These are phyloP conservation scores for Phyllosticta citriasiana DNA, from an alignment of 2,329 filamentous ascomycete species.

Conservation along the genomic window DNA sequence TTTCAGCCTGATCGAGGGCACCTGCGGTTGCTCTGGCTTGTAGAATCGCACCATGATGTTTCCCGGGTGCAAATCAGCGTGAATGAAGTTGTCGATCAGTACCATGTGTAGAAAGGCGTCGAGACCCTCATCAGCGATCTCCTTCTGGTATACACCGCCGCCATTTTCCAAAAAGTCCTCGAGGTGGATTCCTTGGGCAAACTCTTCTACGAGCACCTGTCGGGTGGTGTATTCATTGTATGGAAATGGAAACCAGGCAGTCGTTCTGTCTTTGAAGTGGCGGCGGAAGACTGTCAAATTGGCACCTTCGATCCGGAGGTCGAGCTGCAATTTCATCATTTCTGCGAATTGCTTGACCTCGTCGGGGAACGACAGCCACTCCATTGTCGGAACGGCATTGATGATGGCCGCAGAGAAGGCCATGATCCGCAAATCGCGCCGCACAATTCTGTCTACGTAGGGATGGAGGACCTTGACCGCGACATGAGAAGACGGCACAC, in stretches of 20 bases:
- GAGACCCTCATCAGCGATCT: constrained; percentile 88
- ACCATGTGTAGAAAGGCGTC: constrained; percentile 96
- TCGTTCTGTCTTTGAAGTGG: constrained; percentile 80
- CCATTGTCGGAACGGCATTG: constrained; percentile 83
- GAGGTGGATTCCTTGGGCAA: constrained; percentile 85
- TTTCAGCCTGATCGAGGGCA: constrained; percentile 33
- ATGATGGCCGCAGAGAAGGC: constrained; percentile 74
- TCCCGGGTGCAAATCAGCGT: constrained; percentile 90
- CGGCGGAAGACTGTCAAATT: constrained; percentile 82
- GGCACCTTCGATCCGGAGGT: constrained; percentile 86
- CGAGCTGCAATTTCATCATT: constrained; percentile 98
- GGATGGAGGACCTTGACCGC: constrained; percentile 95
- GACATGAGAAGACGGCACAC: constrained; percentile 84
- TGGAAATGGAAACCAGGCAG: constrained; percentile 94
- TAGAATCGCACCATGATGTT: constrained; percentile 99
- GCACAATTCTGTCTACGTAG: constrained; percentile 76
- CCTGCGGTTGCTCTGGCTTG: constrained; percentile 61
- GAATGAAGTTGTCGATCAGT: constrained; percentile 93
- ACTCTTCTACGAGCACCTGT: constrained; percentile 89
- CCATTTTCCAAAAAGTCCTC: constrained; percentile 85
- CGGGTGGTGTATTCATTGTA: constrained; percentile 89
- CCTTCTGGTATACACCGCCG: constrained; percentile 83
- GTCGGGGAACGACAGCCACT: constrained; percentile 93
- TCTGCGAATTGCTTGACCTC: constrained; percentile 90
- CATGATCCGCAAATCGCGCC: constrained; percentile 93